Base-by-base conservation (phyloP, 768 basidiomycete species). In the Hebeloma cylindrosporum region DNA sequence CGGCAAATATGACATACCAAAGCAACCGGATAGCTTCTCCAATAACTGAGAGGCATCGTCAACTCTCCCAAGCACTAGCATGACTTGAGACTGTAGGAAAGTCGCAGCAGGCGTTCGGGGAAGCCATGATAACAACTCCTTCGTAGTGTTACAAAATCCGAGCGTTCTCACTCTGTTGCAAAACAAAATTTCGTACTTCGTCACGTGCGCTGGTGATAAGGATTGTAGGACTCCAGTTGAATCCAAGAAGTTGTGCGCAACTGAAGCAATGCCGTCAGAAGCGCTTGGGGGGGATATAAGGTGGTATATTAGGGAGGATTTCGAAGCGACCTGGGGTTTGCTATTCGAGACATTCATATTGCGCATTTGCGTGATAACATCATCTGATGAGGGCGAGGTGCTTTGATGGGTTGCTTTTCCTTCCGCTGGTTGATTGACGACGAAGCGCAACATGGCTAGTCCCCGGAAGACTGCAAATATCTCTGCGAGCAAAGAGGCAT, bases 381-480 rank as follows among this genome's bases (percentile, higher is more conserved):
- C 87, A 25, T 84, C 82, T 22, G 74, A 66, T 17, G 66, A 53
- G 54, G 50, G 47, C 49, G 56, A 32, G 10, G 45, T 22, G 9
- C 44, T 7, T 25, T 37, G 39, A 30, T 30, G 43, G 22, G 52
- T 43, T 25, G 34, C 35, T 50, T 51, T 42, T 54, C 51, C 27
- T 40, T 56, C 50, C n/a, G 75, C 75, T 40, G 85, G 80, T 56
- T 84, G 85, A 36, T 71, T 71, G 11, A 74, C 67, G 35, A 82
- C 69, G 45, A 74, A 77, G 20, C 80, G 83, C 14, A 89, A 68
- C 71, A 88, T 84, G 17, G 84, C 80, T 17, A 87, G 67, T 10
- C 85, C 86, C n/a, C 88, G 77, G 53, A 85, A 89, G 20, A 90
- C 80, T 6, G 85, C 85, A 61, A 91, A 83, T 17, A 88, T 77